A percentile compares a stretch with the other conserved stretches of the same genome.
Evolutionary conservation across 1,284 basidiomycete genomes (phyloP).

Genomic region (Stygiomarasmius scandens): DNA sequence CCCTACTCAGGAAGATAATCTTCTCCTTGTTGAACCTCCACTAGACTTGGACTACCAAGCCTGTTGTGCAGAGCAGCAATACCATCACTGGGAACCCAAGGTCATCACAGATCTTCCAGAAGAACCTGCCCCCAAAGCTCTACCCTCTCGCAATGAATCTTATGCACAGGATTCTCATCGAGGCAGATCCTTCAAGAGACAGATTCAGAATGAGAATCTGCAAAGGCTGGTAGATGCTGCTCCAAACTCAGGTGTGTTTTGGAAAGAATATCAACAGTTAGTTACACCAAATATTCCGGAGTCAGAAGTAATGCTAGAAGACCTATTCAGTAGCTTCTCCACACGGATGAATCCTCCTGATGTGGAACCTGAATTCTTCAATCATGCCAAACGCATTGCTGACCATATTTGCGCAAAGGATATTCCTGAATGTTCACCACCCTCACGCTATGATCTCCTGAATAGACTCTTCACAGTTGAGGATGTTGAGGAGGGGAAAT

Average conservation of each 20-base stretch:
- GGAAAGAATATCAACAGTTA: background rate
- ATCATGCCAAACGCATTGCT: background rate
- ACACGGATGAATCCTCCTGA: background rate
- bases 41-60: background rate
- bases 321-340: background rate
- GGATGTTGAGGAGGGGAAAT: conserved; percentile 11
- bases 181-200: background rate
- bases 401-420: background rate
- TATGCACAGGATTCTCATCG: background rate
- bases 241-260: background rate
- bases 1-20: background rate
- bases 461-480: conserved; percentile 4
- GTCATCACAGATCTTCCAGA: background rate
- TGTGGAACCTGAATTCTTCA: background rate
- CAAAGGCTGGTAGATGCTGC: background rate
- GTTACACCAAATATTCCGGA: background rate
- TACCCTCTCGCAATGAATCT: background rate
- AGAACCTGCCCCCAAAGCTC: background rate
- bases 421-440: background rate
- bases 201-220: background rate
- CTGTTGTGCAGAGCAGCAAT: background rate
- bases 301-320: background rate
- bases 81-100: background rate
- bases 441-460: background rate
- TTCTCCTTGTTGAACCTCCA: background rate